Base-by-base conservation (phyloP, 2,329 filamentous ascomycete genomes). In the Tolypocladium album region DNA sequence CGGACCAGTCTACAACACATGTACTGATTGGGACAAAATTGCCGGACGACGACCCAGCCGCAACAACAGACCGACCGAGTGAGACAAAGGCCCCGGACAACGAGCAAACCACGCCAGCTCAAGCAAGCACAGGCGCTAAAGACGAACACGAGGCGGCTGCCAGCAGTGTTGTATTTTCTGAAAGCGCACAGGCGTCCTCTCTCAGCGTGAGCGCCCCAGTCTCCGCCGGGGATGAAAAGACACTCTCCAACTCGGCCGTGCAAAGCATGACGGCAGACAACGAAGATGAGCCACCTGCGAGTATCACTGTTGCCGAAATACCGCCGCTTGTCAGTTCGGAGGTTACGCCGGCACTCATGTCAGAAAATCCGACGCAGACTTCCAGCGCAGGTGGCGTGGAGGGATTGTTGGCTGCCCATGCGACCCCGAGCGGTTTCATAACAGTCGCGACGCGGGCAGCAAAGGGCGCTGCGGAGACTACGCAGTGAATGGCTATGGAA, bases 371-470 rank as follows among this genome's bases (percentile, higher is more conserved):
- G 50, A 22, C 24, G 17, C 50, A 34, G 50, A 24, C 3, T 6
- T n/a, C 50, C 13, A n/a, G 31, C 22, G 31, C 39, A n/a, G 52
- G 31, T 27, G 58, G 31, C 12, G 53, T 61, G 40, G 56, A 31
- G 36, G 59, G 11, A 42, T 9, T 13, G 47, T 31, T 22, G 31
- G 36, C 38, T n/a, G 40, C 38, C 39, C 15, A n/a, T 38, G 20
- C 22, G 13, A n/a, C 34, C 11, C 31, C 64, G 38, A 61, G 63
- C 59, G 36, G 67, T 6, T 71, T 71, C 61, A 63, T 50, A 47
- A 70, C 69, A 12, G 57, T 69, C 34, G 61, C 64, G 3, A 66
- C 64, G 47, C 59, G 59, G 42, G 67, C 65, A 4, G 61, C 39
- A 9, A 68, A 62, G 60, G 58, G 61, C 40, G 58, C 45, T 31